Base-by-base conservation (phyloP, 140 eudicot genomes). In the Stevia rebaudiana region DNA sequence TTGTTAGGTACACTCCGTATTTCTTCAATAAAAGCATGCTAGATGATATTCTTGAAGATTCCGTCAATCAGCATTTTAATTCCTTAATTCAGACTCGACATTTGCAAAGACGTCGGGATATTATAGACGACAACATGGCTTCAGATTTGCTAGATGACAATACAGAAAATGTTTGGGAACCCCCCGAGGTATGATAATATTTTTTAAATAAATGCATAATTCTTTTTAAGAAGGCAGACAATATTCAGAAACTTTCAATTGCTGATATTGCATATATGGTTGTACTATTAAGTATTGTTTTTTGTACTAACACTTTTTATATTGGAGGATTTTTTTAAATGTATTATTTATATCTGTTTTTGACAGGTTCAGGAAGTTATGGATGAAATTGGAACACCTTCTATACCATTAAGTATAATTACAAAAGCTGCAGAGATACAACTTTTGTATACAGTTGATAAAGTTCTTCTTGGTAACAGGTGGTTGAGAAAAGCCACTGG, bases 401-500 rank as follows among this genome's bases (percentile, higher is more conserved):
- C 79, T 33, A 84, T 90, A 53, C 95, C 94, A 65, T 67, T 87
- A 41, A 77, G 77, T 70, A 52, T 71, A 22, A 71, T 77, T 57
- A 70, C 96, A 39, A 87, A 91, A 79, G 95, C 84, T 68, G 95
- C 92, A 59, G 95, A 87, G 78, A 67, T 87, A 61, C 82, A 85
- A 76, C 84, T 87, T 67, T 70, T 78, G 18, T 77, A 91, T 67
- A 70, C 91, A n/a, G 92, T 87, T 8, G 98, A 91, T 83, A 87
- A 74, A 72, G 83, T 87, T 21, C 83, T 91, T 35, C 89, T 91
- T 44, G 98, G 98, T 48, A 91, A 91, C 67, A 79, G 89, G 76
- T 91, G 96, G 98, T 54, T 88, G 77, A 80, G 98, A 33, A 91
- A 88, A 73, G 98, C 87, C 55, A 83, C 89, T 37, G 96, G 98